Conservation (phyloP, 495 filamentous ascomycete genomes). For the Aspergillus heteromorphus region DNA sequence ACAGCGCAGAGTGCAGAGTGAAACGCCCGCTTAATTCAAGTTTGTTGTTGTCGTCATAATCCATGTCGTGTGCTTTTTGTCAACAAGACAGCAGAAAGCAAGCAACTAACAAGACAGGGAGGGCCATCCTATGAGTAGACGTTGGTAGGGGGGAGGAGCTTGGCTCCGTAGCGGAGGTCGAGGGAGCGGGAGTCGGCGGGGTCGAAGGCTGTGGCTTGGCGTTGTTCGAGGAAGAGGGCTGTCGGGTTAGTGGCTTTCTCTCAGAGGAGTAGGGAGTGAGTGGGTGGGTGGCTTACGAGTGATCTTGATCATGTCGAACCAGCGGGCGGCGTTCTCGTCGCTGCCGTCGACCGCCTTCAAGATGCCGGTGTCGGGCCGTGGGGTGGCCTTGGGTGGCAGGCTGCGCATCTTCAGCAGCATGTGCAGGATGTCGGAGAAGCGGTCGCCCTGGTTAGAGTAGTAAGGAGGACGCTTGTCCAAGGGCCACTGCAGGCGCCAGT, state of each 20-base stretch:
- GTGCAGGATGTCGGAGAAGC: slow-evolving; percentile 63
- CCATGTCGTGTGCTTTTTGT: not conserved
- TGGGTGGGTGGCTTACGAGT: too few relatives aligned
- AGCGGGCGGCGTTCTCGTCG: slow-evolving; percentile 47
- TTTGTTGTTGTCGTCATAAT: not conserved
- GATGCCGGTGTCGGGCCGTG: slow-evolving; percentile 47
- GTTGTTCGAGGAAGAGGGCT: slow-evolving; percentile 43
- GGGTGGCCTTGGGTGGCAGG: slow-evolving; percentile 56
- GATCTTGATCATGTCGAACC: slow-evolving; percentile 57
- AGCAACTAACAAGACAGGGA: too few relatives aligned
- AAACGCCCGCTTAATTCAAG: not conserved
- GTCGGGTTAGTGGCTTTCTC: slow-evolving; percentile 1
- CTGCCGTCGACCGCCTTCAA: slow-evolving; percentile 49
- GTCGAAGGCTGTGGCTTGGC: slow-evolving; percentile 49
- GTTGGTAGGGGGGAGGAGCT: slow-evolving; percentile 41
- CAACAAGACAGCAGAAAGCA: not conserved
- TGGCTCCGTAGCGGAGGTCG: slow-evolving; percentile 60
- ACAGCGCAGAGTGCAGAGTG: not conserved
- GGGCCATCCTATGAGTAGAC: slow-evolving; percentile 14
- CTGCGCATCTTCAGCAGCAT: slow-evolving; percentile 73
- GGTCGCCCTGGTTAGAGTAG: slow-evolving; percentile 66
- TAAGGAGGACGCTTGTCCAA: slow-evolving; percentile 60
- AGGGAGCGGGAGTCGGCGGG: slow-evolving; percentile 60
- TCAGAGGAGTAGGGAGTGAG: slow-evolving; percentile 10
- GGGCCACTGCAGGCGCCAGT: slow-evolving; percentile 51